Percentiles rank a stretch among this genome's conserved stretches.
Conservation (phyloP, 2,329 filamentous ascomycete species). For the Claviceps sp. region DNA sequence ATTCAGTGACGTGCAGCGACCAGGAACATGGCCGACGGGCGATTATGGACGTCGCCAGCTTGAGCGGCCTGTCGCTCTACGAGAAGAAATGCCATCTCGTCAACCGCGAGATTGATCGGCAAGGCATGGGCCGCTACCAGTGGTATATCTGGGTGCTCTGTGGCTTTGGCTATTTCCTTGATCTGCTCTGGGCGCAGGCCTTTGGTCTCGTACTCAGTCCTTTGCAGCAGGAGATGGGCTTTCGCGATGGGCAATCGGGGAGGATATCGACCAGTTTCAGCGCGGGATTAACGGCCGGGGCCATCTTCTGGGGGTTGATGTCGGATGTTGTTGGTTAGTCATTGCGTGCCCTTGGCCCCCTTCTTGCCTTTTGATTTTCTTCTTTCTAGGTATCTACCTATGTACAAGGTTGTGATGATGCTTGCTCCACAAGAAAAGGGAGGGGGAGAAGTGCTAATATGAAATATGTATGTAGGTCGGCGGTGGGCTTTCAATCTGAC, state of each 20-base stretch:
- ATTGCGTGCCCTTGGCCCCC: not conserved
- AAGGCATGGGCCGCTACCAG: constrained; percentile 40
- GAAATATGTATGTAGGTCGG: constrained; percentile 23
- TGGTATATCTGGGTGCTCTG: constrained; percentile 39
- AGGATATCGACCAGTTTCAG: constrained; percentile 43
- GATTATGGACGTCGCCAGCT: constrained; percentile 7
- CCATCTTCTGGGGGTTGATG: constrained; percentile 41
- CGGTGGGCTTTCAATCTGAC: constrained; percentile 46
- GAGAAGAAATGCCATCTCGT: constrained; percentile 23
- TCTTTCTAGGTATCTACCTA: no score
- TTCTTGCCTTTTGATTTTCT: no score
- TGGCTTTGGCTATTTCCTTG: constrained; percentile 41
- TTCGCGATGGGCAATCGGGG: constrained; percentile 22
- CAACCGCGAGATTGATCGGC: constrained; percentile 32
- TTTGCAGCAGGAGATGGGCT: constrained; percentile 42
- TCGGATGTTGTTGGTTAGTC: constrained; percentile 32
- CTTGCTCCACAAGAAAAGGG: no score
- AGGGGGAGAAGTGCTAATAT: no score
- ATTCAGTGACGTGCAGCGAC: not conserved
- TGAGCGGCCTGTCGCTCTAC: constrained; percentile 15
- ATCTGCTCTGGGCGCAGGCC: constrained; percentile 44
- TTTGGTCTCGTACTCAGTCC: constrained; percentile 41
- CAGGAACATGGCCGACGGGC: not conserved
- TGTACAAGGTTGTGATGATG: no score
- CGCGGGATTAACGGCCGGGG: constrained; percentile 29